These are phyloP conservation scores for Sphagnum magellanicum DNA, from an alignment of 228 moss, liverwort and hornwort genomes.

Conservation along the genomic window DNA sequence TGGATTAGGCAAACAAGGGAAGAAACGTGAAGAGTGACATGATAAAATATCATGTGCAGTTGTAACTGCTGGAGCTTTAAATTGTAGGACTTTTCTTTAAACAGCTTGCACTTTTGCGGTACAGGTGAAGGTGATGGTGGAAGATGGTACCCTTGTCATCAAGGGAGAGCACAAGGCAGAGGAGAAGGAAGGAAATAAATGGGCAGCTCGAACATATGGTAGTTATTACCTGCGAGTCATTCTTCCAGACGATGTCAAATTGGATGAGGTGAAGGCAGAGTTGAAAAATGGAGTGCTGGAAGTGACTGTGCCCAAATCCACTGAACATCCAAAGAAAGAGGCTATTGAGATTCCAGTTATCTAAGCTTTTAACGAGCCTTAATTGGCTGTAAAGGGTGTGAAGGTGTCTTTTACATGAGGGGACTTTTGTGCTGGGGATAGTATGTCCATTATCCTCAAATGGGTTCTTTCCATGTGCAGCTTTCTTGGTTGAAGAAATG, in stretches of 20 bases:
- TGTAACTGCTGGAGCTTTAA: too few relatives aligned
- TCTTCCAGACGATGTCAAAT: conserved; percentile 38
- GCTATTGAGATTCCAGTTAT: conserved; percentile 17
- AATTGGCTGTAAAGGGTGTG: too few relatives aligned
- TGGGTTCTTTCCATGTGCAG: too few relatives aligned
- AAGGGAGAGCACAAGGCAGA: conserved; percentile 45
- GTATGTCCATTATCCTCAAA: too few relatives aligned
- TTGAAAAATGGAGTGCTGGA: conserved; percentile 44
- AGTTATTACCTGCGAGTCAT: conserved; percentile 35
- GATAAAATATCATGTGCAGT: too few relatives aligned
- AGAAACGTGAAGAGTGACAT: too few relatives aligned
- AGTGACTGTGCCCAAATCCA: conserved; percentile 37
- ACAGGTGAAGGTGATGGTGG: conserved; percentile 47
- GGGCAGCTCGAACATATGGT: conserved; percentile 15
- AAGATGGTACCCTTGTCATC: conserved; percentile 55
- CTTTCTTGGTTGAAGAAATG: too few relatives aligned
- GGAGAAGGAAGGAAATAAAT: conserved; percentile 15
- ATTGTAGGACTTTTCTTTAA: too few relatives aligned
- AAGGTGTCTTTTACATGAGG: too few relatives aligned
- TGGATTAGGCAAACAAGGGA: too few relatives aligned
- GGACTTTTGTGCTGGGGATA: too few relatives aligned
- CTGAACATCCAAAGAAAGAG: conserved; percentile 19
- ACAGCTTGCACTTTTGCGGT: not conserved
- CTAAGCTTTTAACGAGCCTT: not conserved
- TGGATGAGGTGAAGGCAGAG: conserved; percentile 30